These are phyloP conservation scores for Lasiosphaeria ovina DNA, from an alignment of 495 filamentous ascomycete species.

Conservation along the genomic window DNA sequence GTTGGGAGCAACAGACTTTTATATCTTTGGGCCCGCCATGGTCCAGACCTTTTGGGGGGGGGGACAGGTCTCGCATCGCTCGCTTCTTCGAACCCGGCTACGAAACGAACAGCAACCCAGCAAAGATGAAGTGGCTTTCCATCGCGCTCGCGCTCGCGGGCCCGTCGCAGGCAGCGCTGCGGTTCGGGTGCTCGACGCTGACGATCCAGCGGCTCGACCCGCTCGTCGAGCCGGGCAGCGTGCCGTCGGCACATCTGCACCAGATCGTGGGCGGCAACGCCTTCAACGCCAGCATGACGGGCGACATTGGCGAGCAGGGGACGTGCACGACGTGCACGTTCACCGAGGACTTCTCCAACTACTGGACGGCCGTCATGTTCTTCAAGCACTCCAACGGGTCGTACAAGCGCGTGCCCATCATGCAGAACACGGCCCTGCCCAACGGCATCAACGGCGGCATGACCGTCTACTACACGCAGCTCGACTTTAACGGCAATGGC, in stretches of 20 bases:
- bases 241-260: conserved; percentile 43
- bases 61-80: neutral
- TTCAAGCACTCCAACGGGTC: conserved; percentile 51
- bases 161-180: conserved; percentile 39
- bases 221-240: conserved; percentile 35
- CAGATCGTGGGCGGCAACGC: conserved; percentile 48
- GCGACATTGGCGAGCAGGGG: conserved; percentile 38
- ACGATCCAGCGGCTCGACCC: conserved; percentile 44
- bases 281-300: conserved; percentile 45
- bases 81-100: neutral
- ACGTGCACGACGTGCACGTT: conserved; percentile 32
- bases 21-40: neutral
- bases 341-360: conserved; percentile 48
- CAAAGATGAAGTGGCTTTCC: conserved; percentile 43
- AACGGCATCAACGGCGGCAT: conserved; percentile 48
- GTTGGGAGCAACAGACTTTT: neutral
- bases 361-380: conserved; percentile 52
- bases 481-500: conserved; percentile 43
- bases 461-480: conserved; percentile 50
- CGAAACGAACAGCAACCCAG: neutral
- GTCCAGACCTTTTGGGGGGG: neutral
- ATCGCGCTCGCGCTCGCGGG: conserved; percentile 35
- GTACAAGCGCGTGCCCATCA: conserved; percentile 44
- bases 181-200: conserved; percentile 44
- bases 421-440: conserved; percentile 42